These are phyloP conservation scores for Claviceps quebecensis DNA, from an alignment of 2,329 filamentous ascomycete genomes.

Conservation along the genomic window DNA sequence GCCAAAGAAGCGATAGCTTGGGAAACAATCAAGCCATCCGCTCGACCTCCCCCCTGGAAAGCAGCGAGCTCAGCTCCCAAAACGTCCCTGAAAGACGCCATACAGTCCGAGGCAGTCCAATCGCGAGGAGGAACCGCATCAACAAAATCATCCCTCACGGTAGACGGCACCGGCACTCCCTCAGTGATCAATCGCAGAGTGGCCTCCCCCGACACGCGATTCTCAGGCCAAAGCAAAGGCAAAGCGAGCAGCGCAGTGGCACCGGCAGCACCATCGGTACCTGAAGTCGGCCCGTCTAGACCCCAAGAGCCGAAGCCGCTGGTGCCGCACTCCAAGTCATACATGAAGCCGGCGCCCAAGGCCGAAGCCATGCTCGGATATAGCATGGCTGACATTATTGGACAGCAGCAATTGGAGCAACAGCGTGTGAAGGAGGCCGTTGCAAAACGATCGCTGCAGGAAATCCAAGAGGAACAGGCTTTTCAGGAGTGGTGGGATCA, in stretches of 20 bases:
- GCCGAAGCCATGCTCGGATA: conserved; percentile 52
- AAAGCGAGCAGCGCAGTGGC: conserved; percentile 14
- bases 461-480: conserved; percentile 93
- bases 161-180: conserved; percentile 24
- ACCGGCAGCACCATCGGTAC: conserved; percentile 10
- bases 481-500: conserved; percentile 96
- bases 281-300: conserved; percentile 14
- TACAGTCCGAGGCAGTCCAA: conserved; percentile 19
- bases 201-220: conserved; percentile 48
- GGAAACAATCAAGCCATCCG: conserved; percentile 26
- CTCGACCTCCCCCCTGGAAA: conserved; percentile 52
- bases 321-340: conserved; percentile 47
- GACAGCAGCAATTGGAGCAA: conserved; percentile 74
- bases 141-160: conserved; percentile 28
- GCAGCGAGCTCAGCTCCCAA: conserved; percentile 33
- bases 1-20: conserved; percentile 24
- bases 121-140: conserved; percentile 10
- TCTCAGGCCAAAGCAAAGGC: conserved; percentile 39
- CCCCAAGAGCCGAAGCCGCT: conserved; percentile 25
- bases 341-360: conserved; percentile 42
- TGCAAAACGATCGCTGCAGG: conserved; percentile 77
- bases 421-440: conserved; percentile 68
- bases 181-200: conserved; percentile 31
- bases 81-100: conserved; percentile 34
- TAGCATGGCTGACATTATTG: conserved; percentile 78